A percentile compares a stretch with the other conserved stretches of the same genome.
Evolutionary conservation across 495 filamentous ascomycete species (phyloP).

Genomic region (Filosporella fistucella): DNA sequence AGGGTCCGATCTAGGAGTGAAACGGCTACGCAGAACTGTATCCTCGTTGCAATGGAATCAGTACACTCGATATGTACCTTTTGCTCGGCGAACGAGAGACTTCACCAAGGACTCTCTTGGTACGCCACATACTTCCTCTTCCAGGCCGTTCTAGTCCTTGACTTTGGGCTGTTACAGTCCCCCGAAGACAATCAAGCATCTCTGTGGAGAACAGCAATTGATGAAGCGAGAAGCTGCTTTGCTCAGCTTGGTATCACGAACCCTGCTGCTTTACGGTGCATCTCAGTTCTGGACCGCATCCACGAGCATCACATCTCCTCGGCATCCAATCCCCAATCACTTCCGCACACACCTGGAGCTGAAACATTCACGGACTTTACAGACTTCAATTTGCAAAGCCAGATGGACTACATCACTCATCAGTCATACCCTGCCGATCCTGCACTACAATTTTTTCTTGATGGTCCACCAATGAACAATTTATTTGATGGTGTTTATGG

Average conservation of each 20-base stretch:
- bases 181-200: slow-evolving; percentile 1
- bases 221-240: slow-evolving; percentile 1
- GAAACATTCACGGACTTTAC: not conserved
- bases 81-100: slow-evolving; percentile 16
- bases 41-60: slow-evolving; percentile 25
- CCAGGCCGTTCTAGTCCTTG: slow-evolving; percentile 30
- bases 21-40: slow-evolving; percentile 18
- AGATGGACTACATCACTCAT: not conserved
- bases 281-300: slow-evolving; percentile 18
- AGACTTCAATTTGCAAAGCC: not conserved
- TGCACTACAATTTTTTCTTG: slow-evolving; percentile 10
- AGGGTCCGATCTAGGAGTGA: slow-evolving; percentile 14
- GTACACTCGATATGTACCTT: slow-evolving; percentile 23
- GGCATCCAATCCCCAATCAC: not conserved
- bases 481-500: slow-evolving; percentile 13
- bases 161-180: slow-evolving; percentile 16
- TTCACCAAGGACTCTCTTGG: slow-evolving; percentile 24
- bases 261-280: slow-evolving; percentile 14
- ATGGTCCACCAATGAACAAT: slow-evolving; percentile 7
- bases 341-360: not conserved
- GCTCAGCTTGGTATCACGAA: slow-evolving; percentile 8
- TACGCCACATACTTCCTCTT: slow-evolving; percentile 34
- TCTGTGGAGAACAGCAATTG: not conserved
- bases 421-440: slow-evolving; percentile 10
- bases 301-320: slow-evolving; percentile 1